A percentile compares a stretch with the other conserved stretches of the same genome.
Conservation (phyloP, 192 early-diverging fungal genomes). For the Backusella macrospora region DNA sequence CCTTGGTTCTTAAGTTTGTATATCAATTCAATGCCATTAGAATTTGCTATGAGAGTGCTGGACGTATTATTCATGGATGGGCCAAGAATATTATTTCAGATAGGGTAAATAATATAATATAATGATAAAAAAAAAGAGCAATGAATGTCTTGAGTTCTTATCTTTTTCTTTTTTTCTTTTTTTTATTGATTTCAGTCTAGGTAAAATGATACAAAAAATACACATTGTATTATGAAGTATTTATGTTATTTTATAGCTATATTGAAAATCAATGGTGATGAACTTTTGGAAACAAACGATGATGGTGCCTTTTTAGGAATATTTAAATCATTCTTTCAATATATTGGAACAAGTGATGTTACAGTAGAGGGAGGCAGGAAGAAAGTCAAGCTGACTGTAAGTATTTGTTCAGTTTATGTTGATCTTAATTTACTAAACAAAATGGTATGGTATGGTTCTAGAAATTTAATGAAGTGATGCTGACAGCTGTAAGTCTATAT, state of each 20-base stretch:
- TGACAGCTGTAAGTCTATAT: too few relatives aligned
- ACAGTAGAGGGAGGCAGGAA: conserved; percentile 39
- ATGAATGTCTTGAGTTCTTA: background rate
- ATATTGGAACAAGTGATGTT: conserved; percentile 56
- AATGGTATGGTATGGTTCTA: background rate
- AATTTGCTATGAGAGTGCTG: conserved; percentile 85
- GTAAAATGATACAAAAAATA: background rate
- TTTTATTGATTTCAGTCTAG: background rate
- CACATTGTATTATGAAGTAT: too few relatives aligned
- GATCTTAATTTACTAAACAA: background rate
- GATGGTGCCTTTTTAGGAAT: conserved; percentile 82
- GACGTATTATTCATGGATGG: conserved; percentile 99
- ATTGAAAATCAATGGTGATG: conserved; percentile 89
- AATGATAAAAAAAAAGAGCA: background rate
- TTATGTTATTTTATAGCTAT: conserved; percentile 58
- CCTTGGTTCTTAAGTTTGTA: conserved; percentile 98
- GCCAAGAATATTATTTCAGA: conserved; percentile 93
- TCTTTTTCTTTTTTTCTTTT: too few relatives aligned
- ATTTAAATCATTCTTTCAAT: conserved; percentile 84
- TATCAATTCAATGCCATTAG: conserved; percentile 94
- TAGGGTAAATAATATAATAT: conserved; percentile 56
- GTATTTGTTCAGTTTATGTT: background rate
- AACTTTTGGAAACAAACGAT: conserved; percentile 65
- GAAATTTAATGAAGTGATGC: conserved; percentile 92
- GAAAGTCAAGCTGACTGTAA: conserved; percentile 11